Conservation (phyloP, 805 yeast genomes). For the Zygosaccharomyces bailii region DNA sequence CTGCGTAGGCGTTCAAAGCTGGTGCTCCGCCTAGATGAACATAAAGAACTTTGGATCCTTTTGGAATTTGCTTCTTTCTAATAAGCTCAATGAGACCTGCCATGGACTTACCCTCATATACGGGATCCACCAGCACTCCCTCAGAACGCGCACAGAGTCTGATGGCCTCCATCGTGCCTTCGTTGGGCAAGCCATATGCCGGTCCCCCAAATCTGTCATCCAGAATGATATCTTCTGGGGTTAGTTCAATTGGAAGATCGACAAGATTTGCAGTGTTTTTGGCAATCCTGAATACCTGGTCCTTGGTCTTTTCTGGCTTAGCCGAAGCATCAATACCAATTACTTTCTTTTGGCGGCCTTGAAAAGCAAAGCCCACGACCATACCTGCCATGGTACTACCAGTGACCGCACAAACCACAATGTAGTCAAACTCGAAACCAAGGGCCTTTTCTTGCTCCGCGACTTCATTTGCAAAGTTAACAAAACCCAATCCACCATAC, state of each 20-base stretch:
- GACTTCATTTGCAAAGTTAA: conserved; percentile 38
- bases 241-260: conserved; percentile 29
- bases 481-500: conserved; percentile 38
- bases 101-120: conserved; percentile 39
- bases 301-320: conserved; percentile 37
- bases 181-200: conserved; percentile 37
- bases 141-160: conserved; percentile 36
- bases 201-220: conserved; percentile 38
- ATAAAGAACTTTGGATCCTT: conserved; percentile 33
- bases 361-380: conserved; percentile 36
- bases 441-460: conserved; percentile 35
- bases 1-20: conserved; percentile 21
- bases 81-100: conserved; percentile 33
- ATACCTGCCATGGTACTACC: conserved; percentile 37
- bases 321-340: conserved; percentile 39
- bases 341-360: conserved; percentile 31
- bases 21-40: conserved; percentile 38
- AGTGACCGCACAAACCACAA: conserved; percentile 37
- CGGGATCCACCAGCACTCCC: conserved; percentile 39
- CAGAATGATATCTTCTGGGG: conserved; percentile 27
- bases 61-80: conserved; percentile 27
- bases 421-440: conserved; percentile 36
- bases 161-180: conserved; percentile 39
- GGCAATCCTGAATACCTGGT: conserved; percentile 36
- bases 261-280: conserved; percentile 34